Evolutionary conservation across 225 moss, liverwort and hornwort genomes (phyloP), one percentile per base, ranked within the genome.

Genomic region (Straminergon stramineum): DNA sequence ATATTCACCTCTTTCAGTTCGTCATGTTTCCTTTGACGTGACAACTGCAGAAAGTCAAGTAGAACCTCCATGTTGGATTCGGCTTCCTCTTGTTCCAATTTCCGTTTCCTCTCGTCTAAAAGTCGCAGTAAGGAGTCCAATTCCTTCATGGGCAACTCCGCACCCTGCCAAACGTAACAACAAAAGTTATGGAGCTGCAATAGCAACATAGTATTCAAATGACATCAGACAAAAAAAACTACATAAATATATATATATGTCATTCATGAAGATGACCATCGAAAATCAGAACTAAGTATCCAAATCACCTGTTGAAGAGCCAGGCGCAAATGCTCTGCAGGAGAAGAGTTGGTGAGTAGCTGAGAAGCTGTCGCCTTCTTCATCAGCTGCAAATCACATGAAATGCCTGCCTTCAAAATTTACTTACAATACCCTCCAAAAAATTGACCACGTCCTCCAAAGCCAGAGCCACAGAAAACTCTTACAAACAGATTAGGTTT

Each of bases 1-100:
- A 53, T 43, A 48, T 37, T 66, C 52, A 83, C 95, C 98, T 96
- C 96, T 68, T 92, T 93, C 79, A 97, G 9, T 53, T 97, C 96
- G 17, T 75, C 77, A 52, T 94, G 94, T 78, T 98, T 98, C 18
- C 91, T 83, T 75, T 95, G 94, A 53, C 94, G 91, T 73, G 96
- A 96, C 22, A 97, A 91, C 68, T 94, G 94, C 37, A 98, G 90
- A 74, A 98, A 98, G 82, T 97, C 98, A 70, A 97, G 93, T 45
- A 98, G 85, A 30, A 98, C 93, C 83, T 98, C 98, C 96, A 96
- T 96, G 84, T 97, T 97, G 3, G 93, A 87, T 91, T 97, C 98
- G 7, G 95, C 94, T 87, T 97, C 97, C 76, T 96, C 98, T 52
- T 96, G 95, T 84, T 96, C 96, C 55, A 96, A 89, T 87, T 95